phyloP scores from a whole-genome alignment of 1,284 basidiomycete genomes.

The Cerioporus squamosus region DNA sequence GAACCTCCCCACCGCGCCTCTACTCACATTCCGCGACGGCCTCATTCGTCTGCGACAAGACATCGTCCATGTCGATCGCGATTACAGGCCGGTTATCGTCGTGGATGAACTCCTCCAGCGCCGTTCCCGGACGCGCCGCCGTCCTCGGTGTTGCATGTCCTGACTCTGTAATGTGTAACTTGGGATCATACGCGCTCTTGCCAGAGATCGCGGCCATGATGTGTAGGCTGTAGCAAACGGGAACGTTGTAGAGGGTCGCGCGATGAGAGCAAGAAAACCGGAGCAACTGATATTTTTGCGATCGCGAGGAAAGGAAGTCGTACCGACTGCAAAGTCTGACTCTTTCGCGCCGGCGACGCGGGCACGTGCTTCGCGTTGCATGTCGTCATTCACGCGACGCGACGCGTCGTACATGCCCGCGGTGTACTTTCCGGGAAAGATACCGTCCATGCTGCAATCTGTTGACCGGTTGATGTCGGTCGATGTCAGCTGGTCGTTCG shows the following conservation, averaged over 20 bases:
- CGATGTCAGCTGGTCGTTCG: too few species aligned
- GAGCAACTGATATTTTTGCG: too few species aligned
- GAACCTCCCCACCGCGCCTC: background rate
- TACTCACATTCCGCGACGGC: conserved; percentile 65
- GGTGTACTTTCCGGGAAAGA: too few species aligned
- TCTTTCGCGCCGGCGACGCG: conserved; percentile 13
- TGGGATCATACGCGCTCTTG: conserved; percentile 4
- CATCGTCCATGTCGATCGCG: conserved; percentile 81
- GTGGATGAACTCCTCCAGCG: conserved; percentile 17
- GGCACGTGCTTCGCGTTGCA: conserved; percentile 19
- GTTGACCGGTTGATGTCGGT: too few species aligned
- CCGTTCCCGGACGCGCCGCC: conserved; percentile 14
- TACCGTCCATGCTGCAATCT: too few species aligned
- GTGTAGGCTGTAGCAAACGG: too few species aligned
- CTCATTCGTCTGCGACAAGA: conserved; percentile 71
- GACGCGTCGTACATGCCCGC: conserved; percentile 13
- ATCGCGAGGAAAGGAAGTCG: too few species aligned
- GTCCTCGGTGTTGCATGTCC: conserved; percentile 19
- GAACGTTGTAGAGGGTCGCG: too few species aligned
- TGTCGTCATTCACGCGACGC: conserved; percentile 20
- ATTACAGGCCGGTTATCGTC: conserved; percentile 47
- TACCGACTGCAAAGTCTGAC: background rate
- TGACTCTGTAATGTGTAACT: conserved; percentile 13
- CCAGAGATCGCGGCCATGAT: conserved; percentile 12
- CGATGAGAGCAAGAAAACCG: too few species aligned